Percentiles rank a stretch among this genome's conserved stretches.
Conservation (phyloP, 345 rosid species). For the Murraya koenigii region DNA sequence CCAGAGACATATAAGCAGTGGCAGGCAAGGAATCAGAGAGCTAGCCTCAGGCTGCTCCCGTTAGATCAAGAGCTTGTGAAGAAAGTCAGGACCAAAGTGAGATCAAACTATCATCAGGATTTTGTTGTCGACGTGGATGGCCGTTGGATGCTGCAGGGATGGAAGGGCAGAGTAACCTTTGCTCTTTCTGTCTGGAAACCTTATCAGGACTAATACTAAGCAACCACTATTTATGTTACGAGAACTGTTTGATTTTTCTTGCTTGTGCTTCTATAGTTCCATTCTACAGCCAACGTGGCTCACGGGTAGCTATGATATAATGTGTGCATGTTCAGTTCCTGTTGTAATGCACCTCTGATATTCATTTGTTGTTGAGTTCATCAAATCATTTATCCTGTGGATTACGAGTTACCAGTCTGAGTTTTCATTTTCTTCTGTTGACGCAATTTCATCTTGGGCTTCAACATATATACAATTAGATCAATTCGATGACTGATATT, state of each 20-base stretch:
- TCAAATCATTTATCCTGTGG: neutral
- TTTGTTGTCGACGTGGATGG: conserved; percentile 62
- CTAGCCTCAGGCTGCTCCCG: conserved; percentile 59
- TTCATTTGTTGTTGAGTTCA: neutral
- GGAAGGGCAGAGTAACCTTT: conserved; percentile 76
- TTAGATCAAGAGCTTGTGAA: conserved; percentile 48
- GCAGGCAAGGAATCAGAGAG: conserved; percentile 37
- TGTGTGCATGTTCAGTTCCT: neutral
- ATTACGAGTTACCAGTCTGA: no score
- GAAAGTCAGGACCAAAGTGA: conserved; percentile 39
- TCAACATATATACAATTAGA: neutral
- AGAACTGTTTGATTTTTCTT: neutral
- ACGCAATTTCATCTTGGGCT: neutral
- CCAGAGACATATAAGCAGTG: conserved; percentile 73
- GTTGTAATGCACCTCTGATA: neutral
- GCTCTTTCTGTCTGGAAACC: conserved; percentile 81
- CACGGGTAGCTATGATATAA: neutral
- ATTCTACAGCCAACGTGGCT: neutral
- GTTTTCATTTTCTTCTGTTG: neutral
- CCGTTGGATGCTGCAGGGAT: conserved; percentile 77
- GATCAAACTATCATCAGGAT: conserved; percentile 51
- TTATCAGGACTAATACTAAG: conserved; percentile 19
- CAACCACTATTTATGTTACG: neutral
- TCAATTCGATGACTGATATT: no score
- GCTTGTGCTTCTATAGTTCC: neutral